Conservation (phyloP, 768 basidiomycete genomes). For the Mycena olivaceomarginata region DNA sequence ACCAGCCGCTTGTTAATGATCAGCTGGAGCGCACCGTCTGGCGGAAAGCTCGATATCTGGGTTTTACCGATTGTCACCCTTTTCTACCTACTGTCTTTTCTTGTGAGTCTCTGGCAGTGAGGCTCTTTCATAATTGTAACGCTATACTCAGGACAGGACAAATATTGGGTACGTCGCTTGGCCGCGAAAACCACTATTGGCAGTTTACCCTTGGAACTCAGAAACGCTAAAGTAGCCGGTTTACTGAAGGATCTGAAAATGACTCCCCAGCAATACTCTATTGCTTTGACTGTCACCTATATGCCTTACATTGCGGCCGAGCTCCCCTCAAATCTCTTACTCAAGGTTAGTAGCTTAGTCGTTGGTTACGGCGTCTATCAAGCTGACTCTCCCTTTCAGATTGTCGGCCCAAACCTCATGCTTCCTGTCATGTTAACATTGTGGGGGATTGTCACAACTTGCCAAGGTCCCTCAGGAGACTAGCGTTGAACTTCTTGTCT, state of each 20-base stretch:
- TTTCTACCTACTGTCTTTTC: constrained; percentile 72
- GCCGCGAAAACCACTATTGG: no score
- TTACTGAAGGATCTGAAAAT: constrained; percentile 73
- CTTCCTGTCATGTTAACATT: constrained; percentile 76
- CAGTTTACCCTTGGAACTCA: background rate
- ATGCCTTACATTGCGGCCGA: constrained; percentile 76
- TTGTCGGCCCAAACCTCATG: constrained; percentile 76
- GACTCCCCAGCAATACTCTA: constrained; percentile 69
- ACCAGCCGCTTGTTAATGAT: constrained; percentile 48
- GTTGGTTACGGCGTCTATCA: constrained; percentile 9
- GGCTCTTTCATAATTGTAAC: background rate
- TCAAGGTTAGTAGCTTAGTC: constrained; percentile 69
- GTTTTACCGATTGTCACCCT: constrained; percentile 69
- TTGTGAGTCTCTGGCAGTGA: constrained; percentile 58
- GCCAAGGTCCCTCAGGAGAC: constrained; percentile 67
- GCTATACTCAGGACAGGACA: constrained; percentile 64
- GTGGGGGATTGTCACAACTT: constrained; percentile 81
- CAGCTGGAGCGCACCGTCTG: constrained; percentile 64
- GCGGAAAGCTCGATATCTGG: constrained; percentile 70
- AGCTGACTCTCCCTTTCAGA: constrained; percentile 44
- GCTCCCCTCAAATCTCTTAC: constrained; percentile 76
- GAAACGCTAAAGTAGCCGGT: constrained; percentile 77
- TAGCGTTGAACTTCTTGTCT: background rate
- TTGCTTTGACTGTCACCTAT: constrained; percentile 69
- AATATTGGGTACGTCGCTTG: constrained; percentile 61